Evolutionary conservation across 2,329 filamentous ascomycete genomes (phyloP).

Genomic region (Bipolaris bicolor): DNA sequence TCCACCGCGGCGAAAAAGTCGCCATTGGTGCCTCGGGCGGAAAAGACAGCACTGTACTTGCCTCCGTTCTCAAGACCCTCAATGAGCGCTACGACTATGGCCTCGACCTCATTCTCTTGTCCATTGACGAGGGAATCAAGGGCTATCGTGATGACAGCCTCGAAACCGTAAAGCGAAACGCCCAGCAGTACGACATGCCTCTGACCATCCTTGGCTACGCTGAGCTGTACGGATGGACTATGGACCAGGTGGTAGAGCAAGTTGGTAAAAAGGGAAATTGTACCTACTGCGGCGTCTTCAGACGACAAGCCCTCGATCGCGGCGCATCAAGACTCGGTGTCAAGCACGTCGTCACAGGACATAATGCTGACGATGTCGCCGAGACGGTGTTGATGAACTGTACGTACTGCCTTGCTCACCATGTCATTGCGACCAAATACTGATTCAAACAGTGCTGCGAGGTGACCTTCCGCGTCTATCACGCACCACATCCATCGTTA

Average conservation of each 20-base stretch:
- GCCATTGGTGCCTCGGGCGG: conserved; percentile 96
- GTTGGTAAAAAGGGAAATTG: conserved; percentile 99
- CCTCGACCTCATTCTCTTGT: conserved; percentile 82
- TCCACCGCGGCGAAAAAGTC: conserved; percentile 80
- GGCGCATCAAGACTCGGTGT: conserved; percentile 88
- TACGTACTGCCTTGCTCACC: conserved; percentile 19
- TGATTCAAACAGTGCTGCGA: conserved; percentile 64
- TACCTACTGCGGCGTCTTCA: conserved; percentile 97
- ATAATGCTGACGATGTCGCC: conserved; percentile 96
- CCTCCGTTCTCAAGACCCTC: conserved; percentile 90
- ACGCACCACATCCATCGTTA: conserved; percentile 89
- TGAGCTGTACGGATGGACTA: conserved; percentile 97
- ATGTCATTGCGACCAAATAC: background rate
- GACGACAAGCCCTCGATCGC: conserved; percentile 89
- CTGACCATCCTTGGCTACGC: conserved; percentile 92
- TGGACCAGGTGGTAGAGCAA: conserved; percentile 97
- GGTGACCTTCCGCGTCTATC: conserved; percentile 88
- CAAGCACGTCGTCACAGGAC: conserved; percentile 92
- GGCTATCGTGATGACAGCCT: conserved; percentile 95
- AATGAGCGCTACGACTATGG: conserved; percentile 90
- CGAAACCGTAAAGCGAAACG: conserved; percentile 95
- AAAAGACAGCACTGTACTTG: conserved; percentile 96
- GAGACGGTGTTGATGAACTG: conserved; percentile 97
- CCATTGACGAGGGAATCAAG: conserved; percentile 96
- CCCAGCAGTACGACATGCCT: conserved; percentile 86